Conservation (phyloP, 306 rosid genomes). For the Echinosophora koreensis region DNA sequence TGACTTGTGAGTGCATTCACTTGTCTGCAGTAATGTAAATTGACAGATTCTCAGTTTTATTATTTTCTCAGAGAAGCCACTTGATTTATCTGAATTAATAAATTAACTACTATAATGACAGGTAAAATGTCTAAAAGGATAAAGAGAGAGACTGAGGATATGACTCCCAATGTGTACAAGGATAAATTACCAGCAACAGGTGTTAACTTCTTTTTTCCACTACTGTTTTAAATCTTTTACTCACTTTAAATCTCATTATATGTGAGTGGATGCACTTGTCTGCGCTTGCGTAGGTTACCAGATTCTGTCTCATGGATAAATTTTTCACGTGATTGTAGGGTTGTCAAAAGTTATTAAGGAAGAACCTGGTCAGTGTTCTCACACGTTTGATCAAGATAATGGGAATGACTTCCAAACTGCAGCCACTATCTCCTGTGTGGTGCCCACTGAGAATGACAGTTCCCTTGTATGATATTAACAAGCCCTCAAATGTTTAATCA, state of each 20-base stretch:
- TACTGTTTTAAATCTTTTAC: conserved; percentile 8
- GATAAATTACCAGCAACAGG: conserved; percentile 42
- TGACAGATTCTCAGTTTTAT: background rate
- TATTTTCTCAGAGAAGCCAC: conserved; percentile 2
- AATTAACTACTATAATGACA: conserved; percentile 44
- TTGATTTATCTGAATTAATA: conserved; percentile 35
- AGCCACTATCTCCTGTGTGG: conserved; percentile 49
- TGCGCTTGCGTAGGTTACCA: background rate
- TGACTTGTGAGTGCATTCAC: background rate
- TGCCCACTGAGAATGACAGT: conserved; percentile 44
- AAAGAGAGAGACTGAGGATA: conserved; percentile 46
- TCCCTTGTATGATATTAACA: conserved; percentile 53
- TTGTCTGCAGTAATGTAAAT: background rate
- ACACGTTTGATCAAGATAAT: conserved; percentile 20
- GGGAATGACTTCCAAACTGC: conserved; percentile 29
- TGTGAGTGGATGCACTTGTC: background rate
- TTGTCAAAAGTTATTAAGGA: conserved; percentile 33
- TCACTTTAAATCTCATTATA: conserved; percentile 15
- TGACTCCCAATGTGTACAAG: conserved; percentile 37
- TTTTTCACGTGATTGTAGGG: conserved; percentile 51
- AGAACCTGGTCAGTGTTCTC: conserved; percentile 37
- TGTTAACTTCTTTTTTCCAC: conserved; percentile 16
- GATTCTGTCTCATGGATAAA: conserved; percentile 10
- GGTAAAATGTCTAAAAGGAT: conserved; percentile 41
- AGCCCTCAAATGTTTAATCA: conserved; percentile 11